Evolutionary conservation across 2,329 filamentous ascomycete genomes (phyloP).

Genomic region (Fusarium annulatum): DNA sequence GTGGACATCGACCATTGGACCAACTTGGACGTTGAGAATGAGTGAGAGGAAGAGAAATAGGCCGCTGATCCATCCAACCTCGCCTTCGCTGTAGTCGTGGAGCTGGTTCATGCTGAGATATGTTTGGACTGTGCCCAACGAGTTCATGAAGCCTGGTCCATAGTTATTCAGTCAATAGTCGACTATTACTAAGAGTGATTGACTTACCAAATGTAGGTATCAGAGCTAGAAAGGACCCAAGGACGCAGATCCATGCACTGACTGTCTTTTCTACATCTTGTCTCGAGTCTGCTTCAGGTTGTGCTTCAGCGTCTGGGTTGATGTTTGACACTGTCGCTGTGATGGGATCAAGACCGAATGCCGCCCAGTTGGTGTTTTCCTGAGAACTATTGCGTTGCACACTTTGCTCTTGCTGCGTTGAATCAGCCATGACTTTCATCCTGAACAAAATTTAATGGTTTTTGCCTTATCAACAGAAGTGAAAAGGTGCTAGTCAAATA

Average conservation of each 20-base stretch:
- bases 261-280: conserved; percentile 32
- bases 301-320: conserved; percentile 25
- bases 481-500: background rate
- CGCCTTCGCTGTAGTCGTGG: conserved; percentile 52
- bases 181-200: too few relatives aligned
- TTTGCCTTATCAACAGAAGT: background rate
- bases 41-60: conserved; percentile 58
- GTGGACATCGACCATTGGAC: conserved; percentile 60
- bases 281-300: conserved; percentile 12
- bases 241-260: conserved; percentile 41
- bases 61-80: conserved; percentile 63
- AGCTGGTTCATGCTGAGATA: conserved; percentile 60
- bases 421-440: background rate
- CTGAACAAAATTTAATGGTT: background rate
- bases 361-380: conserved; percentile 20
- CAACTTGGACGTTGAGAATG: conserved; percentile 59
- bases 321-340: conserved; percentile 27
- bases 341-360: conserved; percentile 34
- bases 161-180: background rate
- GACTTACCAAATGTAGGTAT: conserved; percentile 41
- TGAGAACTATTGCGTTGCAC: background rate
- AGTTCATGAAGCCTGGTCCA: conserved; percentile 58
- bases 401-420: background rate
- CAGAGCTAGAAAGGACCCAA: conserved; percentile 39
- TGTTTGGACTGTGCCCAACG: conserved; percentile 60